Percentiles rank a stretch among this genome's conserved stretches.
Conservation (phyloP, 129 eudicot species). For the Chrysanthemum makinoi region DNA sequence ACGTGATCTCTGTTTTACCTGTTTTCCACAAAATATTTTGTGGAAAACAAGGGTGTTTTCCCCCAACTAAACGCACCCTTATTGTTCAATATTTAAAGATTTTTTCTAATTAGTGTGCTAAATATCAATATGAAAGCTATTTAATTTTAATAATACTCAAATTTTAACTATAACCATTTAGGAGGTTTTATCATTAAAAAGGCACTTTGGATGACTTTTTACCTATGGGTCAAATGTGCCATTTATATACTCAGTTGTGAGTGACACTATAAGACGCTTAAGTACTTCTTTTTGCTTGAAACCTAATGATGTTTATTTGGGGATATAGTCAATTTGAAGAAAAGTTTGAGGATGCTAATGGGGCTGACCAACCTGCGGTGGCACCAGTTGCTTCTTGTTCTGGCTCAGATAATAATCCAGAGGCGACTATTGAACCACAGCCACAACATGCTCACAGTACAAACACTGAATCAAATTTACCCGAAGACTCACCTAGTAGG, state of each 20-base stretch:
- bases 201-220: not conserved
- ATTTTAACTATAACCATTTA: not conserved
- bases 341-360: slow-evolving; percentile 82
- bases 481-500: slow-evolving; percentile 62
- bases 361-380: slow-evolving; percentile 48
- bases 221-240: not conserved
- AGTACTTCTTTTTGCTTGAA: not conserved
- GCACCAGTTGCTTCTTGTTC: slow-evolving; percentile 59
- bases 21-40: too few species aligned
- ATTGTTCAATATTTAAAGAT: too few species aligned
- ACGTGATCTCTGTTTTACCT: too few species aligned
- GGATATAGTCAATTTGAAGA: slow-evolving; percentile 88
- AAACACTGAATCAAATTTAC: slow-evolving; percentile 40
- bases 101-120: too few species aligned
- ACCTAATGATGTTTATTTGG: not conserved
- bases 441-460: slow-evolving; percentile 39
- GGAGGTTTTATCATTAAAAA: not conserved
- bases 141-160: not conserved
- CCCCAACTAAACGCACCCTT: too few species aligned
- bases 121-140: not conserved
- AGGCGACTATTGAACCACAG: slow-evolving; percentile 37
- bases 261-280: not conserved
- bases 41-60: too few species aligned
- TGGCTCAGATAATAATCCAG: slow-evolving; percentile 49
- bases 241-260: not conserved